Conservation (phyloP, 371 early-diverging fungal species). For the Mortierella sp. region DNA sequence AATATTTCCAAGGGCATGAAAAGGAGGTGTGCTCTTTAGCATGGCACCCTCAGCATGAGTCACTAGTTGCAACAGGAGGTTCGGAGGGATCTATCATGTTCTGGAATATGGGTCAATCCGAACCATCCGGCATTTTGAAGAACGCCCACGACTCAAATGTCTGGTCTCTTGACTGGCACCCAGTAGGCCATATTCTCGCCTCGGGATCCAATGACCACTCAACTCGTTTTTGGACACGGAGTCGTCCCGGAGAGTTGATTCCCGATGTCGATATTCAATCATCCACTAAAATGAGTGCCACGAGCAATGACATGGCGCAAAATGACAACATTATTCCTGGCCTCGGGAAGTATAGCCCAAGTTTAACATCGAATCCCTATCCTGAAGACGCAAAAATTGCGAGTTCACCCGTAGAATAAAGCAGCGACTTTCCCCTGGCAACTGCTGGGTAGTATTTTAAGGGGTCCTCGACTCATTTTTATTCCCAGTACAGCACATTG, state of each 20-base stretch:
- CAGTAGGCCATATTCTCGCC: slow-evolving; percentile 97
- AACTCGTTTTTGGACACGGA: slow-evolving; percentile 98
- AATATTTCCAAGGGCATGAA: slow-evolving; percentile 92
- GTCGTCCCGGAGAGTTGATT: slow-evolving; percentile 90
- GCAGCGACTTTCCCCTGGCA: too few relatives aligned
- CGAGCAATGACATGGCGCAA: slow-evolving; percentile 63
- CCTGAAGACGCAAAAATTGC: too few relatives aligned
- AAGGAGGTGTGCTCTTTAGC: slow-evolving; percentile 97
- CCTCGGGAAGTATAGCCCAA: slow-evolving; percentile 59
- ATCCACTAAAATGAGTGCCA: slow-evolving; percentile 62
- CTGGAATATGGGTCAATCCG: slow-evolving; percentile 88
- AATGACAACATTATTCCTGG: slow-evolving; percentile 53
- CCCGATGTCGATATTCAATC: slow-evolving; percentile 69
- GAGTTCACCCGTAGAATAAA: too few relatives aligned
- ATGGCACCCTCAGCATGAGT: slow-evolving; percentile 97
- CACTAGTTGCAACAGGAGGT: slow-evolving; percentile 95
- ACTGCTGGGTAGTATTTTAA: too few relatives aligned
- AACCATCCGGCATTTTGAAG: slow-evolving; percentile 66
- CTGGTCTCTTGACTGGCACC: slow-evolving; percentile 99
- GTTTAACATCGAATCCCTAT: too few relatives aligned
- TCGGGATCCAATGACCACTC: slow-evolving; percentile 98
- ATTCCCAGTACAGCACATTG: too few relatives aligned
- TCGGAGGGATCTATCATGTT: slow-evolving; percentile 95
- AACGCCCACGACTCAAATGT: slow-evolving; percentile 96
- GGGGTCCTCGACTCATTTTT: too few relatives aligned